These are phyloP conservation scores for Aspergillus ustus DNA, from an alignment of 2,329 filamentous ascomycete species.

Conservation along the genomic window DNA sequence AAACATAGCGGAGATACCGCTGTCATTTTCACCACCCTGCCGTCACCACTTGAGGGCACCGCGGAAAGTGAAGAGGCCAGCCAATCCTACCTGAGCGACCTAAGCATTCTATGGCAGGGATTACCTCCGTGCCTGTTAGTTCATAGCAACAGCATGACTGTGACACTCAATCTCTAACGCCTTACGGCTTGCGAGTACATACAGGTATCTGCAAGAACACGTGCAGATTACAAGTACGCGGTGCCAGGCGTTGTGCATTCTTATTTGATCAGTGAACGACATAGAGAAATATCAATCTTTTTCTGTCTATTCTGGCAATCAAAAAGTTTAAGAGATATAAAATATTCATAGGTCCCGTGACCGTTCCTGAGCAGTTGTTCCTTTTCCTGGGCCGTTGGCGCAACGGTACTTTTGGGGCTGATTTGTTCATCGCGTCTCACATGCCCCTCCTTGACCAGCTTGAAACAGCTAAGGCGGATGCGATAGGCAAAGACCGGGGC, in stretches of 20 bases:
- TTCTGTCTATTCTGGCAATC: neutral
- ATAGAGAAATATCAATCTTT: neutral
- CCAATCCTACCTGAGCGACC: constrained; percentile 73
- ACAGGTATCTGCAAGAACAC: neutral
- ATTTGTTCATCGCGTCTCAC: constrained; percentile 5
- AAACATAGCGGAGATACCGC: constrained; percentile 71
- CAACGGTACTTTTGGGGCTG: constrained; percentile 1
- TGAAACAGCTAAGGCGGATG: constrained; percentile 7
- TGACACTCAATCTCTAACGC: constrained; percentile 58
- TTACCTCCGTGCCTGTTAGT: constrained; percentile 78
- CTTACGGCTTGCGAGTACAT: neutral
- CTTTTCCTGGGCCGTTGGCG: neutral
- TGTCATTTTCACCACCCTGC: constrained; percentile 81
- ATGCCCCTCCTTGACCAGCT: constrained; percentile 4
- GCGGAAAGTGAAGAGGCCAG: constrained; percentile 71
- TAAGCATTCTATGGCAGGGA: constrained; percentile 77
- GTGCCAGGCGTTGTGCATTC: neutral
- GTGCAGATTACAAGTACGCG: neutral
- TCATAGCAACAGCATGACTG: constrained; percentile 87
- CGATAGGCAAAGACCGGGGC: constrained; percentile 11
- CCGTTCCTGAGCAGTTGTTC: neutral
- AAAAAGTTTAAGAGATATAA: neutral
- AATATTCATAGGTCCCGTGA: neutral
- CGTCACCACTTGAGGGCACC: constrained; percentile 78
- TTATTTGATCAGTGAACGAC: neutral